Conservation (phyloP, 2,329 filamentous ascomycete genomes). For the Alternaria sp. region DNA sequence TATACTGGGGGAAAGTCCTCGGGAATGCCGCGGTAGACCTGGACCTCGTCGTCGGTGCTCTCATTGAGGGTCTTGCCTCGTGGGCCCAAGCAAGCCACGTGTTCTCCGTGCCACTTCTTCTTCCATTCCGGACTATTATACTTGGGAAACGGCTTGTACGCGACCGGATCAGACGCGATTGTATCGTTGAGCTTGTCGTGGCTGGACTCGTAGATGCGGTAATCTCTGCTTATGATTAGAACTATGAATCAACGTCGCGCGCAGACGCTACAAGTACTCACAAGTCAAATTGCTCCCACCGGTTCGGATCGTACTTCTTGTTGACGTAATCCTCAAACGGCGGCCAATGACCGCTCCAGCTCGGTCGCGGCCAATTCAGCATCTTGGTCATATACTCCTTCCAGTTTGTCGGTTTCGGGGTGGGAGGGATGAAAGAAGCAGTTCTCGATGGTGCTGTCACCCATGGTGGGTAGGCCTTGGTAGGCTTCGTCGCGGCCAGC, state of each 20-base stretch:
- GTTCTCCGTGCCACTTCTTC: constrained; percentile 63
- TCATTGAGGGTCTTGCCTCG: constrained; percentile 61
- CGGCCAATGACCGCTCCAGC: constrained; percentile 55
- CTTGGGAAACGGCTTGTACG: constrained; percentile 75
- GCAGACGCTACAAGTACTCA: constrained; percentile 19
- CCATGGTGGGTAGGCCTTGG: constrained; percentile 38
- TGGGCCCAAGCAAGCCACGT: constrained; percentile 71
- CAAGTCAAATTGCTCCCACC: constrained; percentile 58
- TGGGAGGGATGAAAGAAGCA: constrained; percentile 26
- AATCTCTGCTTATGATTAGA: constrained; percentile 42
- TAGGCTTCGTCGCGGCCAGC: constrained; percentile 5
- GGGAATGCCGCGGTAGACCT: constrained; percentile 68
- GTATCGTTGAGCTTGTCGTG: constrained; percentile 42
- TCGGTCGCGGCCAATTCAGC: constrained; percentile 54
- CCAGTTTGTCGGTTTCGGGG: constrained; percentile 33
- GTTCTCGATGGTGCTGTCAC: constrained; percentile 30
- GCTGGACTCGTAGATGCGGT: constrained; percentile 51
- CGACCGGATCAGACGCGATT: constrained; percentile 55
- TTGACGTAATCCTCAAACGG: constrained; percentile 55
- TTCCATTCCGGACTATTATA: constrained; percentile 72
- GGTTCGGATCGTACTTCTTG: constrained; percentile 58
- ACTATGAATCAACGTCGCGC: constrained; percentile 8
- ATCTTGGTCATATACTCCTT: constrained; percentile 54
- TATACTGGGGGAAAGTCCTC: constrained; percentile 51
- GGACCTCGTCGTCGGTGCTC: constrained; percentile 67